These are phyloP conservation scores for Hericium erinaceus DNA, from an alignment of 768 basidiomycete genomes.

Conservation along the genomic window DNA sequence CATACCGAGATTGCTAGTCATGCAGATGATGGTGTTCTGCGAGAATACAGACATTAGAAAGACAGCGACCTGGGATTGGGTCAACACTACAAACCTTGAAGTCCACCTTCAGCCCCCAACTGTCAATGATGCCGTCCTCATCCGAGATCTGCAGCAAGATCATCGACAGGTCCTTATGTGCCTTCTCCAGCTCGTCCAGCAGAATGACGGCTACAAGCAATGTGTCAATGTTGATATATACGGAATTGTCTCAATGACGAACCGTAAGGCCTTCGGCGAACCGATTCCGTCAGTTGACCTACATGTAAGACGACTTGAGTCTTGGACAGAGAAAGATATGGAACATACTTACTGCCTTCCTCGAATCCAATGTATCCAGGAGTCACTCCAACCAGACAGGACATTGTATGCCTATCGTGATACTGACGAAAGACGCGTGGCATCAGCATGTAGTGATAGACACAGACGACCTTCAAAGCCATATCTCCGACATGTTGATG, in stretches of 20 bases:
- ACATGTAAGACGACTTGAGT: neutral
- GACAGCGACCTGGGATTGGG: neutral
- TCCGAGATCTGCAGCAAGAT: slow-evolving; percentile 87
- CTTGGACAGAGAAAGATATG: neutral
- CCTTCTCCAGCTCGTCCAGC: slow-evolving; percentile 65
- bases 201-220: slow-evolving; percentile 42
- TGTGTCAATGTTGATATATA: neutral
- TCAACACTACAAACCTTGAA: slow-evolving; percentile 51
- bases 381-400: slow-evolving; percentile 83
- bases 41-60: neutral
- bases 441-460: neutral
- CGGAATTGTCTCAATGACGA: slow-evolving; percentile 1
- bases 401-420: slow-evolving; percentile 86
- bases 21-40: slow-evolving; percentile 84
- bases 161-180: slow-evolving; percentile 90
- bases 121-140: slow-evolving; percentile 84
- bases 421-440: slow-evolving; percentile 40
- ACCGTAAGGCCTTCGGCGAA: slow-evolving; percentile 53
- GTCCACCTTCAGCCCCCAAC: slow-evolving; percentile 85
- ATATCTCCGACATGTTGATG: slow-evolving; percentile 84
- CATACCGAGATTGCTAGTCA: slow-evolving; percentile 77
- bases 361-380: slow-evolving; percentile 84
- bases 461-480: neutral
- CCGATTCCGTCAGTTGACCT: slow-evolving; percentile 60
- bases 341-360: slow-evolving; percentile 43